phyloP scores from a whole-genome alignment of 2,329 filamentous ascomycete genomes.

The Cladosporium austrohemisphaericum region DNA sequence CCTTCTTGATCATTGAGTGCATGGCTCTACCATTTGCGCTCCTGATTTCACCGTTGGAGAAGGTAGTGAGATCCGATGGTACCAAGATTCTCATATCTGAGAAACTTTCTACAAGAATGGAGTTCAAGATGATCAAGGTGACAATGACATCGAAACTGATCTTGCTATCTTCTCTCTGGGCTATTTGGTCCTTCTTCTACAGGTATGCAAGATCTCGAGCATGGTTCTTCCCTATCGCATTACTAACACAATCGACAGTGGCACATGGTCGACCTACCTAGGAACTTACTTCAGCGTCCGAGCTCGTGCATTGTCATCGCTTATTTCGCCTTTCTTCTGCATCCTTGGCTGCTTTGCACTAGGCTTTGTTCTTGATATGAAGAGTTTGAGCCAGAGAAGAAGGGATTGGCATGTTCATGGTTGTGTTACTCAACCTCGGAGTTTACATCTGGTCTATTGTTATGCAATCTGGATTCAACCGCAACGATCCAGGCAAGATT shows the following conservation, averaged over 20 bases:
- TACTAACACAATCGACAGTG: conserved; percentile 42
- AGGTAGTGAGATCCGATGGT: conserved; percentile 42
- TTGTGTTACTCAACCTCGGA: conserved; percentile 32
- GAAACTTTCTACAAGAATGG: conserved; percentile 24
- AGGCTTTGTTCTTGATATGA: conserved; percentile 57
- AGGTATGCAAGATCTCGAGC: conserved; percentile 42
- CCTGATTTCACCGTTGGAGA: conserved; percentile 45
- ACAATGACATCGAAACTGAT: conserved; percentile 8
- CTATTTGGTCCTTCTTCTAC: conserved; percentile 40
- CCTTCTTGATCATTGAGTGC: conserved; percentile 47
- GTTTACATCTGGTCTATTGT: conserved; percentile 24
- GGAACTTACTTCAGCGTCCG: conserved; percentile 35
- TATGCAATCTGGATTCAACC: conserved; percentile 18
- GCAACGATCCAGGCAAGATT: conserved; percentile 26
- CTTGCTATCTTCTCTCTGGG: conserved; percentile 33
- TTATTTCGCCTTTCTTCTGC: conserved; percentile 21
- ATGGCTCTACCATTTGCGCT: conserved; percentile 46
- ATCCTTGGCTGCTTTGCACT: conserved; percentile 9
- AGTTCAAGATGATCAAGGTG: conserved; percentile 21
- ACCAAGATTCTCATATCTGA: conserved; percentile 25
- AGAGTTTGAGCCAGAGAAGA: conserved; percentile 58
- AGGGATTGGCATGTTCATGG: conserved; percentile 46
- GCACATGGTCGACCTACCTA: conserved; percentile 37
- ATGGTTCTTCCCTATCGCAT: conserved; percentile 44
- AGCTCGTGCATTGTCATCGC: conserved; percentile 32